These are phyloP conservation scores for Quercus robur DNA, from an alignment of 306 rosid genomes.

Conservation along the genomic window DNA sequence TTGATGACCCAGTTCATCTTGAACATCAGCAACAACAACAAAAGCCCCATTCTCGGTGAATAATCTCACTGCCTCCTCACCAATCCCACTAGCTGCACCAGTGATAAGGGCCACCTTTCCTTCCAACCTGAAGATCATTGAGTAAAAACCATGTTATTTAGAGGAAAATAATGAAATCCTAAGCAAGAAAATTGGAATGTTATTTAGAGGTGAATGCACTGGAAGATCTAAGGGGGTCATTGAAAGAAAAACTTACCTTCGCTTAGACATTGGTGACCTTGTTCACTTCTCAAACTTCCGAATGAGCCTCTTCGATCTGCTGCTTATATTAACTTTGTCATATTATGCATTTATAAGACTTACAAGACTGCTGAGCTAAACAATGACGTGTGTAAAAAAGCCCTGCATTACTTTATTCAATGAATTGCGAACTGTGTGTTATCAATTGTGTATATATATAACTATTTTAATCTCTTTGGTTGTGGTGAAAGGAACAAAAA, in stretches of 20 bases:
- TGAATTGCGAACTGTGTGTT: neutral
- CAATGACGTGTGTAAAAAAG: neutral
- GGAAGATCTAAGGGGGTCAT: conserved; percentile 10
- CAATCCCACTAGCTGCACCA: conserved; percentile 89
- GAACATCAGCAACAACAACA: conserved; percentile 66
- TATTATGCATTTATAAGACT: neutral
- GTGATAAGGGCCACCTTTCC: conserved; percentile 85
- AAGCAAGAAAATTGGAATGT: neutral
- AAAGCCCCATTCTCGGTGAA: conserved; percentile 67
- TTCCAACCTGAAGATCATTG: conserved; percentile 44
- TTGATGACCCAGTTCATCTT: conserved; percentile 65
- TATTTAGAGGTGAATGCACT: neutral
- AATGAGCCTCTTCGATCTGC: conserved; percentile 33
- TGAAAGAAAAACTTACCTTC: conserved; percentile 33
- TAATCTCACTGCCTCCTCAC: conserved; percentile 62
- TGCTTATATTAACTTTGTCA: conserved; percentile 1
- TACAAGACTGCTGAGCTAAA: neutral
- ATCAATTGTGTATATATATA: neutral
- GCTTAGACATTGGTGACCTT: conserved; percentile 41
- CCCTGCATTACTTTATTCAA: neutral
- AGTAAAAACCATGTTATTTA: neutral
- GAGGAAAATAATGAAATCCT: neutral
- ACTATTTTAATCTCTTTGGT: neutral
- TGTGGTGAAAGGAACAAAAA: neutral
- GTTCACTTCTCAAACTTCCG: conserved; percentile 37